A percentile compares a stretch with the other conserved stretches of the same genome.
Conservation (phyloP, 345 rosid genomes). For the Barbarea vulgaris region DNA sequence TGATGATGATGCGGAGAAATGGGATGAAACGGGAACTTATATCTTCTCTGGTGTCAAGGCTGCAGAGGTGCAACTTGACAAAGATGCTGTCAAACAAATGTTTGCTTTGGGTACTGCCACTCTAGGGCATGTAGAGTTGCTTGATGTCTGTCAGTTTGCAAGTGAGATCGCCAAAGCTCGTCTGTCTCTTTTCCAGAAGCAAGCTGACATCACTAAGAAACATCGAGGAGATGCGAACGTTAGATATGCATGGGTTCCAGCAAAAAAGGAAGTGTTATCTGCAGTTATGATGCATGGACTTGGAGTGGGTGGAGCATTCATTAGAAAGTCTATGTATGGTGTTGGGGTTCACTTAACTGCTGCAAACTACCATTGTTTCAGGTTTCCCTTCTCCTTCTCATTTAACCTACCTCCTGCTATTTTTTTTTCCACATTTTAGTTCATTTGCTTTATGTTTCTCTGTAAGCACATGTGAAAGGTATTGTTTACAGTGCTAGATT, state of each 20-base stretch:
- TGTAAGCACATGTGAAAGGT: constrained; percentile 32
- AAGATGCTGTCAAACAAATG: constrained; percentile 46
- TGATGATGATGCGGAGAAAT: constrained; percentile 38
- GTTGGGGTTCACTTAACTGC: constrained; percentile 75
- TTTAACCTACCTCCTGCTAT: background rate
- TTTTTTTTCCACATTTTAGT: background rate
- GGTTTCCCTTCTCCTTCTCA: constrained; percentile 45
- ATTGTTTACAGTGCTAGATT: constrained; percentile 62
- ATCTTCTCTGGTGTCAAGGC: constrained; percentile 24
- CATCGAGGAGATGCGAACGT: constrained; percentile 78
- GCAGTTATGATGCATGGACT: constrained; percentile 58
- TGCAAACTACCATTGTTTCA: constrained; percentile 50
- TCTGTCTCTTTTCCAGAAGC: constrained; percentile 70
- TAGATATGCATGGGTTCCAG: constrained; percentile 83
- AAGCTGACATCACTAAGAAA: constrained; percentile 59
- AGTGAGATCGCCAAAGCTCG: constrained; percentile 48
- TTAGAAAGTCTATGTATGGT: constrained; percentile 52
- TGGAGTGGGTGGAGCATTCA: constrained; percentile 55
- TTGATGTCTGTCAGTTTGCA: constrained; percentile 47
- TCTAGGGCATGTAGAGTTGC: constrained; percentile 49
- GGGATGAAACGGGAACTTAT: constrained; percentile 33
- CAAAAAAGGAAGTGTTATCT: constrained; percentile 50
- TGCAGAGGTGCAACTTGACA: constrained; percentile 45
- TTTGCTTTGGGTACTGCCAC: constrained; percentile 54
- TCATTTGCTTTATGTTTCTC: background rate